Evolutionary conservation across 148 eudicot species (phyloP).

Genomic region (Oxyria digyna): DNA sequence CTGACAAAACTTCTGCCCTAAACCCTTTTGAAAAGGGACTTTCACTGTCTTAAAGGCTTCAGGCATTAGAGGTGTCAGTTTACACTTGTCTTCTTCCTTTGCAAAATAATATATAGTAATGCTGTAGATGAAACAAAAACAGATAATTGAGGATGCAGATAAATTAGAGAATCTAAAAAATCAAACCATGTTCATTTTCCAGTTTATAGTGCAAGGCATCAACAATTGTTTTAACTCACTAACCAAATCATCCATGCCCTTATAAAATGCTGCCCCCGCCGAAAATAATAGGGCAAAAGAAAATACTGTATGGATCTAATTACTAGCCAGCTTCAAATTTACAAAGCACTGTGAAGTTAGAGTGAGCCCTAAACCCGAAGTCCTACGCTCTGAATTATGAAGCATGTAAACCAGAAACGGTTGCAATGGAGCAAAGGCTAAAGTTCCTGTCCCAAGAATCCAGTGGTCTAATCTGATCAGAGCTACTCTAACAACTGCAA

Average conservation of each 20-base stretch:
- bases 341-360: background rate
- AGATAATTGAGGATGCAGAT: background rate
- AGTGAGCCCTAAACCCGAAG: background rate
- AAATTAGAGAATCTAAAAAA: background rate
- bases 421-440: background rate
- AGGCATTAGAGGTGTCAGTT: constrained; percentile 36
- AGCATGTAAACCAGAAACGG: background rate
- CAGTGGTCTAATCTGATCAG: background rate
- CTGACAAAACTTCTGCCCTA: constrained; percentile 60
- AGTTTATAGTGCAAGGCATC: background rate
- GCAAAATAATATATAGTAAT: constrained; percentile 70
- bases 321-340: too few species aligned
- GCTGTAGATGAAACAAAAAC: constrained; percentile 22
- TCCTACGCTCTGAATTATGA: background rate
- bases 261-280: background rate
- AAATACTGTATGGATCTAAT: too few species aligned
- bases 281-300: background rate
- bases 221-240: background rate
- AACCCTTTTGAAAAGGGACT: constrained; percentile 61
- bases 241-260: background rate
- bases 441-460: background rate
- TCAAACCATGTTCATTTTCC: background rate
- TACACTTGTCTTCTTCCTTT: constrained; percentile 46
- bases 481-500: background rate
- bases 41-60: constrained; percentile 40